Base-by-base conservation (phyloP, 148 eudicot species). In the Rhododendron ferrugineum region DNA sequence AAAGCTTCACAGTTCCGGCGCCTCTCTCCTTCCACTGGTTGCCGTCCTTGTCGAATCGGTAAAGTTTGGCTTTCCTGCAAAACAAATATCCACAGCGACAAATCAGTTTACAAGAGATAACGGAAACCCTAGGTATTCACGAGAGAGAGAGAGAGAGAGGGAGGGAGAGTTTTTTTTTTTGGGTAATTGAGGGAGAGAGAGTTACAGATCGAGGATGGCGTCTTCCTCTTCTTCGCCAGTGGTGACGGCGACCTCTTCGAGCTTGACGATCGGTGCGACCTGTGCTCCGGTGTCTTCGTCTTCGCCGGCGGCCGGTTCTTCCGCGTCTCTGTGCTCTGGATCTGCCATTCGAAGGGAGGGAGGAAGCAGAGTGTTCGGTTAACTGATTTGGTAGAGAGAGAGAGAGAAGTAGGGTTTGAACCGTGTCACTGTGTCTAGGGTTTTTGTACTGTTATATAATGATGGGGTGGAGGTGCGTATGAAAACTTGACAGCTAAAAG, bases 1-100 rank as follows among this genome's bases (percentile, higher is more conserved):
- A 89, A 42, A 96, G 89, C 92, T 94, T 96, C 60, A 96, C 94
- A 0, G 92, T 90, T 26, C 99, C 99, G 47, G 93, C 88, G 42
- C 99, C 99, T 85, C 99, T 93, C 90, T 96, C 99, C 84, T 96
- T 96, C 99, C 99, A 96, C 83, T 96, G 98, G 81, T 92, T 96
- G 49, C 95, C 98, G 2, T 94, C 98, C 92, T 93, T 95, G 86
- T 96, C 99, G 75, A 93, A 96, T 85, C 99, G 90, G 79, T 96
- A 96, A 44, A 95, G 91, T 92, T 96, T 96, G 32, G 97, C 85
- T 79, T 95, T 96, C 37, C 97, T 94, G 77, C 58, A 49, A 54
- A 44, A 36, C 18, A 52, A 77, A 58, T 4, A 49, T 40, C 8
- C 11, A 80, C 1, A 10, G 30, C 6, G 30, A 66, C 28, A 64